Conservation (phyloP, 805 yeast genomes). For the Sugiyamaella chiloensis region DNA sequence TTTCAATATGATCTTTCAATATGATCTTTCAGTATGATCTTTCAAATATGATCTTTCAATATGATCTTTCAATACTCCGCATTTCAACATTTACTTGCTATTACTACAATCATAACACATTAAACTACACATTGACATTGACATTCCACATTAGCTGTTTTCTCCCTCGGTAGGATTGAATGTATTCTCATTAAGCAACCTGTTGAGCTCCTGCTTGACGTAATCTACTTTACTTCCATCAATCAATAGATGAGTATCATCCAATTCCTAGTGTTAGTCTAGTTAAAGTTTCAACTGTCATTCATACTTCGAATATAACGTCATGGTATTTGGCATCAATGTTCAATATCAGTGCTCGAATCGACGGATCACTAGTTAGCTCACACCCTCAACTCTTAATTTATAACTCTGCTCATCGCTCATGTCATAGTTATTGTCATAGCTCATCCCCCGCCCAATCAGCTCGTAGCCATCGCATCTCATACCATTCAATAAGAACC, state of each 20-base stretch:
- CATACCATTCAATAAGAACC: constrained; percentile 35
- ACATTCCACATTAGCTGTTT: constrained; percentile 14
- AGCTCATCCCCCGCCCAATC: too few relatives aligned
- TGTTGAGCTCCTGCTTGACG: constrained; percentile 74
- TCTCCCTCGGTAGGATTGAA: constrained; percentile 76
- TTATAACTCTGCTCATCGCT: constrained; percentile 14
- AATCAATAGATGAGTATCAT: constrained; percentile 84
- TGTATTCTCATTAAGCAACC: constrained; percentile 74
- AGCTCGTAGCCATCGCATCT: too few relatives aligned
- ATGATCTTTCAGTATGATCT: too few relatives aligned
- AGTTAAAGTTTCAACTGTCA: constrained; percentile 22
- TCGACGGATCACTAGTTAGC: constrained; percentile 96
- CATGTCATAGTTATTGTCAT: neutral
- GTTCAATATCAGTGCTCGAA: constrained; percentile 76
- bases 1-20: too few relatives aligned
- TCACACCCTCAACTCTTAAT: too few relatives aligned
- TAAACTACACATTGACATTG: too few relatives aligned
- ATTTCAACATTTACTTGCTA: too few relatives aligned
- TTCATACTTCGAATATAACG: constrained; percentile 54
- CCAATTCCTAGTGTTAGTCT: constrained; percentile 59
- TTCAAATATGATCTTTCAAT: too few relatives aligned
- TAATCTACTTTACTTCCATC: constrained; percentile 72
- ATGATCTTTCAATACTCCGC: too few relatives aligned
- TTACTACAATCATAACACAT: too few relatives aligned
- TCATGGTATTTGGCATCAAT: constrained; percentile 77